Evolutionary conservation across 2,329 filamentous ascomycete species (phyloP).

Genomic region (Fusarium sp.): DNA sequence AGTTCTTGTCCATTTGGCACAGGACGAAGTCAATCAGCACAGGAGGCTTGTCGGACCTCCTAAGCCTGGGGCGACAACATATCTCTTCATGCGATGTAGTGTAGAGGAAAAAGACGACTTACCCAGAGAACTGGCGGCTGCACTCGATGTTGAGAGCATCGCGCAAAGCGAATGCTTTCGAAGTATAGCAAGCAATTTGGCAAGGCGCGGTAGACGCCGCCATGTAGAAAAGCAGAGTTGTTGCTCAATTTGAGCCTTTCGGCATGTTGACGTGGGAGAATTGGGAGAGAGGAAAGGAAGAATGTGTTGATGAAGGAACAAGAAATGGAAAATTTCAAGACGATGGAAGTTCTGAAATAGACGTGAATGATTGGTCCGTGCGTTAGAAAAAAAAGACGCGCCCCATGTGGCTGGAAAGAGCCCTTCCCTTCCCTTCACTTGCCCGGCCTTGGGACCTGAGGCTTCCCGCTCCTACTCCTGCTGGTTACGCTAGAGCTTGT

Average conservation of each 20-base stretch:
- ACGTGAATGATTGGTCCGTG: slow-evolving; percentile 40
- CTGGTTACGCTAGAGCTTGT: not conserved
- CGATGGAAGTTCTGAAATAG: slow-evolving; percentile 46
- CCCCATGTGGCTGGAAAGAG: slow-evolving; percentile 21
- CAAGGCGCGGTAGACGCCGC: not conserved
- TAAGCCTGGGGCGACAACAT: slow-evolving; percentile 65
- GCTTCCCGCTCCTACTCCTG: not conserved
- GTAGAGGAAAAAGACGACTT: slow-evolving; percentile 25
- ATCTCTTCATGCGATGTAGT: slow-evolving; percentile 57
- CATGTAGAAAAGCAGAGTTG: not conserved
- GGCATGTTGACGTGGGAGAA: slow-evolving; percentile 8
- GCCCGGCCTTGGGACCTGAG: slow-evolving; percentile 18
- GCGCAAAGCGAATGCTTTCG: slow-evolving; percentile 6
- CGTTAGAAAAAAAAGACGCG: slow-evolving; percentile 22
- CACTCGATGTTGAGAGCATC: not conserved
- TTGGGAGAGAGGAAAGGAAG: not conserved
- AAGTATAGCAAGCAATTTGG: slow-evolving; percentile 20
- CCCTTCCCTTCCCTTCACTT: not conserved
- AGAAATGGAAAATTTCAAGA: slow-evolving; percentile 42
- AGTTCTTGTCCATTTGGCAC: slow-evolving; percentile 68
- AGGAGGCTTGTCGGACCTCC: slow-evolving; percentile 61
- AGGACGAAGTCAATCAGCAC: slow-evolving; percentile 66
- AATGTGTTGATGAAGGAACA: slow-evolving; percentile 43
- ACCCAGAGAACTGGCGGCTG: slow-evolving; percentile 30
- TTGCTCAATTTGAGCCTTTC: slow-evolving; percentile 1